Evolutionary conservation across 768 basidiomycete species (phyloP), one percentile per base, ranked within the genome.

Genomic region (Trametes maxima): DNA sequence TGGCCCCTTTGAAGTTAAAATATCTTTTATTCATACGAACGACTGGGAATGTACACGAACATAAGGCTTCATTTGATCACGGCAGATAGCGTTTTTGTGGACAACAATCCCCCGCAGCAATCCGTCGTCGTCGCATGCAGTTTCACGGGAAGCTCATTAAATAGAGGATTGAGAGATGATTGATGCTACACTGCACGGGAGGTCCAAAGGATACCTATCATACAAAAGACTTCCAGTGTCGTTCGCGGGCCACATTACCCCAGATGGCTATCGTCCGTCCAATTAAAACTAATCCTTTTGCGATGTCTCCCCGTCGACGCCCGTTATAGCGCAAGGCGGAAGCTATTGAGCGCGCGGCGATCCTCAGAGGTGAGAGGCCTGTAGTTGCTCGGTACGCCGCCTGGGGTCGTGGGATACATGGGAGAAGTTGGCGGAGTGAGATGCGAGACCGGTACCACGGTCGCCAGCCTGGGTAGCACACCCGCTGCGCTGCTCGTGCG

Each of bases 301-400:
- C 44, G 28, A 22, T 8, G 19, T 47, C 16, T n/a, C 22, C 36
- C 14, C 33, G 21, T 3, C 10, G 14, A 13, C 44, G 21, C 68
- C 51, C 3, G 51, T 52, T 58, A 76, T 35, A 75, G 65, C 10
- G 69, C 69, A 16, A 76, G 64, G 12, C 75, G 74, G 67, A 76
- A 76, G 46, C 74, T 70, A 53, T 71, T 73, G 8, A 76, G 57
- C 16, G 73, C 75, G 39, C 72, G 70, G 40, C 73, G 70, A 54
- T 76, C 75, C 57, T 76, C 75, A 5, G 72, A 65, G 3, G 74
- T 74, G 44, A 73, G 70, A 12, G 73, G 73, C 5, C 65, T 69
- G 61, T 73, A 74, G 19, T 62, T 66, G 47, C 65, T 64, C 25
- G 63, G 63, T 54, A 49, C 51, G 46, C 61, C 56, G 22, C 55